Percentiles rank a stretch among this genome's conserved stretches.
phyloP scores from a whole-genome alignment of 2,329 filamentous ascomycete species.

The Alternaria burnsii region DNA sequence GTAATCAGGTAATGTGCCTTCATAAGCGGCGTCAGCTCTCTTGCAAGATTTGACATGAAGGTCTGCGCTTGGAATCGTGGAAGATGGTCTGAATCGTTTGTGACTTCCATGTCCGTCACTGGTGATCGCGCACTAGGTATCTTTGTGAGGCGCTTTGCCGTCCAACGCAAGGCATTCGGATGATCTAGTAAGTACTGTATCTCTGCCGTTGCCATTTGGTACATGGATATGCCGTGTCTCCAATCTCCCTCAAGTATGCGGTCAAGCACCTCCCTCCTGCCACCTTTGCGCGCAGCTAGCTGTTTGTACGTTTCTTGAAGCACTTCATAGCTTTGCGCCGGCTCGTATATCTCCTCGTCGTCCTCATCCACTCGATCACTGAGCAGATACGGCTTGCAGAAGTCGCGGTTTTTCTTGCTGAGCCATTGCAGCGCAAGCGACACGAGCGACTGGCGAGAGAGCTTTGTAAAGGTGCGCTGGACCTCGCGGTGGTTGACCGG shows the following conservation, averaged over 20 bases:
- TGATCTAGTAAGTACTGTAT: conserved; percentile 64
- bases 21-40: conserved; percentile 77
- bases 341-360: conserved; percentile 71
- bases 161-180: conserved; percentile 61
- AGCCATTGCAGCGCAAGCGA: conserved; percentile 81
- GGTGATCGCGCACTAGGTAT: conserved; percentile 39
- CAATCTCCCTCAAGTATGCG: conserved; percentile 66
- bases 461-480: conserved; percentile 70
- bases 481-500: conserved; percentile 71
- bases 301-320: conserved; percentile 64
- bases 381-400: conserved; percentile 67
- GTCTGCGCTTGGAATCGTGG: conserved; percentile 82
- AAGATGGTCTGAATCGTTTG: conserved; percentile 51
- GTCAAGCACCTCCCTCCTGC: conserved; percentile 64
- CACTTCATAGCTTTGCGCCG: conserved; percentile 70
- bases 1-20: conserved; percentile 86
- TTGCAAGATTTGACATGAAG: conserved; percentile 79
- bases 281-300: conserved; percentile 55
- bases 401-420: conserved; percentile 68
- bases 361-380: conserved; percentile 56
- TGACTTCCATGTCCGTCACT: conserved; percentile 48
- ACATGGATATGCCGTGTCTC: conserved; percentile 63
- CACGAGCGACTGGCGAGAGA: conserved; percentile 76
- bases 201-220: conserved; percentile 64
- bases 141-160: conserved; percentile 58